Evolutionary conservation across 2,329 filamentous ascomycete species (phyloP).

Genomic region (Xylaria sp.): DNA sequence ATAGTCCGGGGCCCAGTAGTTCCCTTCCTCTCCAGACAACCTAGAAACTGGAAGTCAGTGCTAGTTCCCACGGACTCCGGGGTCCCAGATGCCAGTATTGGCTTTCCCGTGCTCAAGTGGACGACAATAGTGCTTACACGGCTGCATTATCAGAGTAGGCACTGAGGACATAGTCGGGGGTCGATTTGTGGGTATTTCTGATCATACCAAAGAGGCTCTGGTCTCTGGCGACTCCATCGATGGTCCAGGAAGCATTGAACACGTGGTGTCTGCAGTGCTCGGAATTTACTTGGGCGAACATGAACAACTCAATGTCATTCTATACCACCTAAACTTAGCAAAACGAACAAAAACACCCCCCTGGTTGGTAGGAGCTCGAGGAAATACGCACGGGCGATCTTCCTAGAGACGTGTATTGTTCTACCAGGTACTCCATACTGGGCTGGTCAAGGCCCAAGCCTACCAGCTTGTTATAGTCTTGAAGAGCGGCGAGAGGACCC

Average conservation of each 20-base stretch:
- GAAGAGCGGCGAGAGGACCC: slow-evolving; percentile 70
- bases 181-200: slow-evolving; percentile 84
- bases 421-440: slow-evolving; percentile 92
- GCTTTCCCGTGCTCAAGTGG: neutral
- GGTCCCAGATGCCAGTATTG: neutral
- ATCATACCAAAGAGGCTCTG: slow-evolving; percentile 94
- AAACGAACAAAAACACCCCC: too few species aligned
- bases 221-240: slow-evolving; percentile 79
- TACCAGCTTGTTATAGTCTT: slow-evolving; percentile 79
- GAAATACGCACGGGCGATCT: slow-evolving; percentile 45
- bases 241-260: slow-evolving; percentile 95
- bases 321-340: neutral
- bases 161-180: slow-evolving; percentile 79
- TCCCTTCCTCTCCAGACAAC: slow-evolving; percentile 68
- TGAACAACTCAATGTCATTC: slow-evolving; percentile 95
- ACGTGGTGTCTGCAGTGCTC: slow-evolving; percentile 63
- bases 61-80: neutral
- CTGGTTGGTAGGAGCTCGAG: neutral
- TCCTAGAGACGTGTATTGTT: slow-evolving; percentile 69
- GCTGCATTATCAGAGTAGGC: slow-evolving; percentile 98
- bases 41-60: neutral
- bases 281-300: slow-evolving; percentile 99
- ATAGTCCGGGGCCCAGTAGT: slow-evolving; percentile 86
- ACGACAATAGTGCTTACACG: slow-evolving; percentile 49
- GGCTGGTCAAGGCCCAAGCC: slow-evolving; percentile 84